phyloP scores from a whole-genome alignment of 2,329 filamentous ascomycete species.

The Talaromyces sp. region DNA sequence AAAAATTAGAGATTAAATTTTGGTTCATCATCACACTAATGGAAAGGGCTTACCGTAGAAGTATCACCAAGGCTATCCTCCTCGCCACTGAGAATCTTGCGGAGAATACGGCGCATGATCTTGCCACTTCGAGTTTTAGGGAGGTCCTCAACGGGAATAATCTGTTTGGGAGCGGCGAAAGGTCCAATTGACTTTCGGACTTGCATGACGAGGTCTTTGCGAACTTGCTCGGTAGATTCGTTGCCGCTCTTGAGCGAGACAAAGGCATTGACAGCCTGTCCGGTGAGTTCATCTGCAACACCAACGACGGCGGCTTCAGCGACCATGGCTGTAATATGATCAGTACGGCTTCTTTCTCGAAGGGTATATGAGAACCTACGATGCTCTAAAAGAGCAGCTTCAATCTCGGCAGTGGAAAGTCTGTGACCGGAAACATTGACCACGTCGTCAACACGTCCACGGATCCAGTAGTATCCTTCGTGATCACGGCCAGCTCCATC shows the following conservation, averaged over 20 bases:
- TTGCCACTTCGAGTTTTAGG: slow-evolving; percentile 97
- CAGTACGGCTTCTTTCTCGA: neutral
- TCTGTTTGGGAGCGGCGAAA: slow-evolving; percentile 91
- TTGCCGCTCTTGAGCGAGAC: slow-evolving; percentile 85
- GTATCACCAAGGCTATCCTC: slow-evolving; percentile 95
- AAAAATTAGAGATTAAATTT: neutral
- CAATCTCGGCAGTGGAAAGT: slow-evolving; percentile 94
- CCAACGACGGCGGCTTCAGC: slow-evolving; percentile 95
- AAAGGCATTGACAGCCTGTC: slow-evolving; percentile 96
- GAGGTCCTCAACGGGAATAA: slow-evolving; percentile 86
- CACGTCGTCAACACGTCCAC: slow-evolving; percentile 95
- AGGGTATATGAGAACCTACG: slow-evolving; percentile 42
- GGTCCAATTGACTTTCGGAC: slow-evolving; percentile 97
- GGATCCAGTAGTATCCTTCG: slow-evolving; percentile 99
- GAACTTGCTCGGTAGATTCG: slow-evolving; percentile 72
- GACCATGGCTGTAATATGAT: slow-evolving; percentile 48
- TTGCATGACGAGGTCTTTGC: slow-evolving; percentile 91
- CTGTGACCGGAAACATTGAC: slow-evolving; percentile 97
- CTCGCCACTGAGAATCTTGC: slow-evolving; percentile 96
- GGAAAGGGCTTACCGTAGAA: slow-evolving; percentile 66
- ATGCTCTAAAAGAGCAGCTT: slow-evolving; percentile 93
- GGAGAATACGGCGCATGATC: slow-evolving; percentile 96
- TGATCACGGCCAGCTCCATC: slow-evolving; percentile 95
- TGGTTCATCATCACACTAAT: neutral
- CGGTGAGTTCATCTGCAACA: slow-evolving; percentile 87